Base-by-base conservation (phyloP, 805 yeast genomes). In the Saturnispora saitoi region DNA sequence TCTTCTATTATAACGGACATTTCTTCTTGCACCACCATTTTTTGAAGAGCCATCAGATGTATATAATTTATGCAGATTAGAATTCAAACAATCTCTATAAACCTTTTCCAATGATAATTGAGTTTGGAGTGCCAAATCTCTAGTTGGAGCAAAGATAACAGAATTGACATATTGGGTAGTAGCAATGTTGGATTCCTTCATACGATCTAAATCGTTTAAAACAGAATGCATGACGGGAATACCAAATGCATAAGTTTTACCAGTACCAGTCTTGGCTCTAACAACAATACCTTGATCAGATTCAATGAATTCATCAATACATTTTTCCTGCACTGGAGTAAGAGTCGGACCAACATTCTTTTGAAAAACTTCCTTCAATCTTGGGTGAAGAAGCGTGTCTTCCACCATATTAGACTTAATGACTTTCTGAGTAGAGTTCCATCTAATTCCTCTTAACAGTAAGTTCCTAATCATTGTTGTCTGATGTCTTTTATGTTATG, bases 221-320 rank as follows among this genome's bases (percentile, higher is more conserved):
- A 74, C 66, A 42, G 77, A 75, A 60, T 87, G 84, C 42, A 87
- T 68, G 11, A 86, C 68, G 2, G 96, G 96, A 39, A 90, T 70
- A 51, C 90, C 83, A 64, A 87, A 89, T 0, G 96, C 95, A 53
- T 86, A 78, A 0, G 97, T 89, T 64, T 89, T 89, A 59, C 97
- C 97, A 2, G 97, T 89, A 63, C 97, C 97, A 3, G 97, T 89
- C 64, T 87, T 87, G 26, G 97, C 96, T 58, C 95, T 75, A 34
- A 88, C 89, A 20, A 89, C 87, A 39, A 87, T 71, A 54, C 91
- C 90, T 30, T 70, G 67, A 15, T 71, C 63, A n/a, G 73, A 69
- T 36, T 70, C 69, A 14, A 69, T 58, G 36, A 84, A 66, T 20
- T 86, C 83, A 43, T 72, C 68, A 41, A 85, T 72, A 11, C 89